A percentile compares a stretch with the other conserved stretches of the same genome.
phyloP scores from a whole-genome alignment of 1,139 yeast genomes.

The Saccharomyces pastorianus region DNA sequence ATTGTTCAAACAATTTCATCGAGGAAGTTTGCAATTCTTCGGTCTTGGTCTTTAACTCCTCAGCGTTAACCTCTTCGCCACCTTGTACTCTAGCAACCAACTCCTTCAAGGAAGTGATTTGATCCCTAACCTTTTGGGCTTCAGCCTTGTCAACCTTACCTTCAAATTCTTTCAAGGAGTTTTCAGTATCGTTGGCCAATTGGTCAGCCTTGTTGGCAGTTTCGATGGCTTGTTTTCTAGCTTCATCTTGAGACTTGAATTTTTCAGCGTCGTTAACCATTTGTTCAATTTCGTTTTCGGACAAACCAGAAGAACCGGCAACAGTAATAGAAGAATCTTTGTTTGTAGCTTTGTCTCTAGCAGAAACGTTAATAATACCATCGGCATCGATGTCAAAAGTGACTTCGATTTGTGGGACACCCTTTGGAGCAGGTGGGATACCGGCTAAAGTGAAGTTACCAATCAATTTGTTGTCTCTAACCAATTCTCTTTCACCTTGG shows the following conservation, averaged over 20 bases:
- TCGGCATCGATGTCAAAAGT: constrained; percentile 91
- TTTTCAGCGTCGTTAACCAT: constrained; percentile 94
- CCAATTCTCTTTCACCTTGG: constrained; percentile 95
- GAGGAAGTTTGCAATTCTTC: constrained; percentile 87
- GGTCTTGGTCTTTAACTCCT: constrained; percentile 90
- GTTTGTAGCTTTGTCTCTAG: constrained; percentile 94
- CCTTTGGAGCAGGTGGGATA: constrained; percentile 96
- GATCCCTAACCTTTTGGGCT: constrained; percentile 83
- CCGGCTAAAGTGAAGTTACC: constrained; percentile 93
- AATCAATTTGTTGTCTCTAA: constrained; percentile 86
- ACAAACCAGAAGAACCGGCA: constrained; percentile 91
- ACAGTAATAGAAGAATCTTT: constrained; percentile 89
- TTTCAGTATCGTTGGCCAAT: constrained; percentile 84
- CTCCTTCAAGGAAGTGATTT: constrained; percentile 83
- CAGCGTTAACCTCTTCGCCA: constrained; percentile 79
- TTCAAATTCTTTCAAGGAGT: constrained; percentile 77
- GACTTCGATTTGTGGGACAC: constrained; percentile 94
- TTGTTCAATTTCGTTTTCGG: constrained; percentile 84
- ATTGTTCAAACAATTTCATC: constrained; percentile 88
- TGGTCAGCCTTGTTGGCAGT: constrained; percentile 74
- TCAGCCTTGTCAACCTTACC: constrained; percentile 57
- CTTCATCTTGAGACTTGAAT: constrained; percentile 81
- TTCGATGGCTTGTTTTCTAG: constrained; percentile 71
- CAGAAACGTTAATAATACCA: constrained; percentile 89
- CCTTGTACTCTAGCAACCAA: constrained; percentile 80